Base-by-base conservation (phyloP, 148 eudicot species). In the Cornus kousa region DNA sequence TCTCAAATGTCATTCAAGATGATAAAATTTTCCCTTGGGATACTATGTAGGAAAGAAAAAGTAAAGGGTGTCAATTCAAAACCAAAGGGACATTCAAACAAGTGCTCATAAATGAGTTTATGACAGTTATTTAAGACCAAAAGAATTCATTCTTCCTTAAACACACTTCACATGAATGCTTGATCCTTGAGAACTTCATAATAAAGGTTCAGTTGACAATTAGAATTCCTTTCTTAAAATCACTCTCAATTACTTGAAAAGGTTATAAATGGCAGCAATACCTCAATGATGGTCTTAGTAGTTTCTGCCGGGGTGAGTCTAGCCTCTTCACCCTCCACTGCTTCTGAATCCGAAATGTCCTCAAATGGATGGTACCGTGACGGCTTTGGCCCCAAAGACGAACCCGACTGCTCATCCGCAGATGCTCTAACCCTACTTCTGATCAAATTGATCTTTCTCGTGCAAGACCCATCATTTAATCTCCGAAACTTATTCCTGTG, bases 251-350 rank as follows among this genome's bases (percentile, higher is more conserved):
- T 43, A 10, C 65, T 16, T 16, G 1, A 17, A 6, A 60, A 39
- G 0, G n/a, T 60, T 60, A 60, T 2, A 60, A 60, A 60, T 60
- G 65, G 17, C 19, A 12, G 16, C 16, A 31, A 14, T 89, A 96
- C 99, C 99, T 93, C 99, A 79, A 96, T 90, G 46, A 96, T 83
- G 35, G 99, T 96, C 80, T 98, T 90, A 79, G 89, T 78, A 71
- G 89, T 89, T 88, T 96, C 98, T 5, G 97, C 90, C 77, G 95
- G 88, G 40, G 91, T 87, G 80, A 96, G 92, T 28, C 79, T 85
- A 62, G 89, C 90, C 31, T 90, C 95, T 55, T 80, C 97, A 71
- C 81, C 79, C 78, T 78, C 91, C 50, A 81, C 7, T 10, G 68
- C 55, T 74, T 89, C 89, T 2, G 91, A 80, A 50, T 87, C 95